Evolutionary conservation across 139 green algal genomes (phyloP), one percentile per base, ranked within the genome.

Genomic region (Mesostigma viride): DNA sequence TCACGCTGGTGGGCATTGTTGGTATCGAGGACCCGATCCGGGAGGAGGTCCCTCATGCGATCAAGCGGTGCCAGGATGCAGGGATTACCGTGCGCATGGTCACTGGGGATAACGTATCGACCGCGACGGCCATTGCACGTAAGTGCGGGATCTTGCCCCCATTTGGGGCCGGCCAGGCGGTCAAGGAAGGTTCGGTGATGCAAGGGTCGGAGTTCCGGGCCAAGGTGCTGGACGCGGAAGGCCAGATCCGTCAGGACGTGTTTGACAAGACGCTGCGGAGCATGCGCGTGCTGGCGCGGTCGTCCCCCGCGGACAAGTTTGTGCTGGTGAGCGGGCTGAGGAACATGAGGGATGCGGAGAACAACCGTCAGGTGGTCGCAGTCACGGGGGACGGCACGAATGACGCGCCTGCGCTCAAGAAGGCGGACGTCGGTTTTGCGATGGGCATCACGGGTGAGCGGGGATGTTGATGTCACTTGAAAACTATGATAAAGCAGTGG

Each of bases 141-240:
- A 93, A 99, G 79, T 97, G 91, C 76, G 89, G 88, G 75, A 97
- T 97, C 65, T 78, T 96, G n/a, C n/a, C n/a, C n/a, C n/a, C n/a
- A n/a, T n/a, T n/a, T n/a, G n/a, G n/a, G n/a, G n/a, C n/a, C n/a
- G n/a, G n/a, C n/a, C n/a, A n/a, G n/a, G n/a, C n/a, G n/a, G n/a
- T n/a, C n/a, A n/a, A n/a, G n/a, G n/a, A n/a, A n/a, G n/a, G n/a
- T n/a, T n/a, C n/a, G n/a, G n/a, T n/a, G n/a, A n/a, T n/a, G n/a
- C n/a, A n/a, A n/a, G n/a, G n/a, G n/a, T n/a, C n/a, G n/a, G n/a
- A n/a, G n/a, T n/a, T n/a, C n/a, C n/a, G n/a, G n/a, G n/a, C n/a
- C n/a, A n/a, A n/a, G n/a, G n/a, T n/a, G n/a, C n/a, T n/a, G n/a
- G n/a, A n/a, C n/a, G n/a, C n/a, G n/a, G n/a, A n/a, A n/a, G n/a